phyloP scores from a whole-genome alignment of 805 yeast species.

The Candida tammaniensis region DNA sequence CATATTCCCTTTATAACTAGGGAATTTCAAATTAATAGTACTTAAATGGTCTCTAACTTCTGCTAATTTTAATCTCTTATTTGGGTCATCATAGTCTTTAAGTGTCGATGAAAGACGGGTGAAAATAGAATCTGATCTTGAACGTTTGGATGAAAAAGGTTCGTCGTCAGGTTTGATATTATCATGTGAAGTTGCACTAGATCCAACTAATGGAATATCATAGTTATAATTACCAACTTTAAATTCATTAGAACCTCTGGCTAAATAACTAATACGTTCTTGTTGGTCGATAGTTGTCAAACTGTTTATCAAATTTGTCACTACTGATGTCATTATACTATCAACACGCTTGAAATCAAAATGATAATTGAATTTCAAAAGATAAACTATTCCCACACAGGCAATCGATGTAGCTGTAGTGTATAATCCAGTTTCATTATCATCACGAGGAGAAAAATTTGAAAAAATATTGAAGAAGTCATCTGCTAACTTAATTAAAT shows the following conservation, averaged over 20 bases:
- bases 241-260: slow-evolving; percentile 18
- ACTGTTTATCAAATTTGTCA: slow-evolving; percentile 22
- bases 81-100: slow-evolving; percentile 5
- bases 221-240: background rate
- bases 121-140: background rate
- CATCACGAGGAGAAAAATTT: slow-evolving; percentile 30
- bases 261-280: slow-evolving; percentile 21
- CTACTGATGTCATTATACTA: slow-evolving; percentile 20
- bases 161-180: too few relatives aligned
- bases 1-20: slow-evolving; percentile 15
- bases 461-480: slow-evolving; percentile 37
- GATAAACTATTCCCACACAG: slow-evolving; percentile 30
- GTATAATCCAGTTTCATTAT: slow-evolving; percentile 28
- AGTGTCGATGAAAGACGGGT: too few relatives aligned
- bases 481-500: slow-evolving; percentile 16
- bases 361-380: slow-evolving; percentile 12
- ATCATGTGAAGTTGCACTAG: too few relatives aligned
- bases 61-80: slow-evolving; percentile 8
- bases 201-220: too few relatives aligned
- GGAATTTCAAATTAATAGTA: slow-evolving; percentile 11
- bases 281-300: slow-evolving; percentile 19
- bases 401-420: slow-evolving; percentile 38
- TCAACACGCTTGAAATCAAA: slow-evolving; percentile 22
- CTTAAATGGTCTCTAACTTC: slow-evolving; percentile 5
- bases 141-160: background rate